phyloP scores from a whole-genome alignment of 768 basidiomycete genomes.

The Lactarius trivialis region DNA sequence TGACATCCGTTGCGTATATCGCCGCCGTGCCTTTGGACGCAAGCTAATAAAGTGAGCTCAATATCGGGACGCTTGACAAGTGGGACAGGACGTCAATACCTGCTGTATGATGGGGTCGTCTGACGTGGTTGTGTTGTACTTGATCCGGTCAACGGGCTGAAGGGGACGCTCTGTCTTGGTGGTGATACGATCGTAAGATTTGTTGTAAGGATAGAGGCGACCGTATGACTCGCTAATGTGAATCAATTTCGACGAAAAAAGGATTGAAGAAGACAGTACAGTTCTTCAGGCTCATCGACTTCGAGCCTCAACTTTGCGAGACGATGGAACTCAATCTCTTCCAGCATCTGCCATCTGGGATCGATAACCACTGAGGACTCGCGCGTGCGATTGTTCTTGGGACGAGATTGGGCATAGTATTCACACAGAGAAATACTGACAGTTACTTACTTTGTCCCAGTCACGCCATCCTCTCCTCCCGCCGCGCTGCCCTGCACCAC shows the following conservation, averaged over 20 bases:
- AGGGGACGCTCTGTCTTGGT: slow-evolving; percentile 89
- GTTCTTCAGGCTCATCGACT: slow-evolving; percentile 84
- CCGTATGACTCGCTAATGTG: slow-evolving; percentile 71
- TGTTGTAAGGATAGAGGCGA: slow-evolving; percentile 87
- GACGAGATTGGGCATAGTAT: slow-evolving; percentile 7
- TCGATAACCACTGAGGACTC: slow-evolving; percentile 93
- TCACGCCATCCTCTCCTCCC: slow-evolving; percentile 81
- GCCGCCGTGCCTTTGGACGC: slow-evolving; percentile 74
- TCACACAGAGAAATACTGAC: neutral
- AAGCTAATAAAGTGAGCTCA: slow-evolving; percentile 42
- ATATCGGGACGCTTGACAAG: slow-evolving; percentile 1
- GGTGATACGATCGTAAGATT: slow-evolving; percentile 89
- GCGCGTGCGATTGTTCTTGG: slow-evolving; percentile 69
- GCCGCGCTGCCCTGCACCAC: slow-evolving; percentile 45
- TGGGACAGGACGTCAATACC: slow-evolving; percentile 36
- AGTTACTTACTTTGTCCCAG: slow-evolving; percentile 76
- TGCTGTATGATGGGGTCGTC: slow-evolving; percentile 97
- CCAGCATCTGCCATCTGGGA: slow-evolving; percentile 88
- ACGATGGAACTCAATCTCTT: slow-evolving; percentile 95
- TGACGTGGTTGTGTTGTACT: slow-evolving; percentile 96
- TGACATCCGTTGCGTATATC: slow-evolving; percentile 92
- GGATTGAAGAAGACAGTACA: slow-evolving; percentile 48
- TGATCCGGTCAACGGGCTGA: slow-evolving; percentile 88
- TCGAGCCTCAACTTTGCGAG: slow-evolving; percentile 88
- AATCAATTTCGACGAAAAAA: slow-evolving; percentile 3